Conservation (phyloP, 2,329 filamentous ascomycete species). For the Aspergillus uvarum region DNA sequence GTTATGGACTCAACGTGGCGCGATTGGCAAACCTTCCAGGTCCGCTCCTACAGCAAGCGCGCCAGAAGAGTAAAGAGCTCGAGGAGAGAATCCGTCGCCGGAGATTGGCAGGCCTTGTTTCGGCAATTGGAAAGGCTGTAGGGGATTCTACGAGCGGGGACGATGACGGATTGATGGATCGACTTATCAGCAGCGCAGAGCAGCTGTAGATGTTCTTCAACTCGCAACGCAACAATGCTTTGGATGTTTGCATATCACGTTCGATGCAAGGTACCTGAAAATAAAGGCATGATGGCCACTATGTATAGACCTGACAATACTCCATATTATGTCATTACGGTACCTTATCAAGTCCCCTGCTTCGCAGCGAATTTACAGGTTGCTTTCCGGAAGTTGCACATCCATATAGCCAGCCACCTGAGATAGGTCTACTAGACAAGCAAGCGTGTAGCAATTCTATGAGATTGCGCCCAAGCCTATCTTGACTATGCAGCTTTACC, state of each 20-base stretch:
- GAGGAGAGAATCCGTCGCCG: slow-evolving; percentile 70
- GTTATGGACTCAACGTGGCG: slow-evolving; percentile 92
- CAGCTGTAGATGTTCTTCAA: slow-evolving; percentile 26
- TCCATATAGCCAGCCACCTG: too few relatives aligned
- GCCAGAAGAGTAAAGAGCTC: slow-evolving; percentile 74
- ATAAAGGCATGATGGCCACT: not conserved
- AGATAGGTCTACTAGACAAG: too few relatives aligned
- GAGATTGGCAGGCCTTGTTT: slow-evolving; percentile 50
- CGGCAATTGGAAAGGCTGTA: slow-evolving; percentile 32
- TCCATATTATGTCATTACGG: not conserved
- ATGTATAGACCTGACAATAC: not conserved
- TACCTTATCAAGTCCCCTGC: not conserved
- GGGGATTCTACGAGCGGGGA: slow-evolving; percentile 13
- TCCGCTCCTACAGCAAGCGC: slow-evolving; percentile 74
- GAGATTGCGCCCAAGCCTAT: too few relatives aligned
- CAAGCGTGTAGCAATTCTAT: too few relatives aligned
- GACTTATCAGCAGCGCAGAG: slow-evolving; percentile 33
- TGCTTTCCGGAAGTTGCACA: not conserved
- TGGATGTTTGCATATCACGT: not conserved
- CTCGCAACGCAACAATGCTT: not conserved
- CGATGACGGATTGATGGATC: slow-evolving; percentile 29
- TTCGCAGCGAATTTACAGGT: not conserved
- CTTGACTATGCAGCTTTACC: too few relatives aligned
- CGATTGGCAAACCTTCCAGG: slow-evolving; percentile 77
- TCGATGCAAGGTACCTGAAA: not conserved